Base-by-base conservation (phyloP, 768 basidiomycete species). In the Tulasnella calospora region DNA sequence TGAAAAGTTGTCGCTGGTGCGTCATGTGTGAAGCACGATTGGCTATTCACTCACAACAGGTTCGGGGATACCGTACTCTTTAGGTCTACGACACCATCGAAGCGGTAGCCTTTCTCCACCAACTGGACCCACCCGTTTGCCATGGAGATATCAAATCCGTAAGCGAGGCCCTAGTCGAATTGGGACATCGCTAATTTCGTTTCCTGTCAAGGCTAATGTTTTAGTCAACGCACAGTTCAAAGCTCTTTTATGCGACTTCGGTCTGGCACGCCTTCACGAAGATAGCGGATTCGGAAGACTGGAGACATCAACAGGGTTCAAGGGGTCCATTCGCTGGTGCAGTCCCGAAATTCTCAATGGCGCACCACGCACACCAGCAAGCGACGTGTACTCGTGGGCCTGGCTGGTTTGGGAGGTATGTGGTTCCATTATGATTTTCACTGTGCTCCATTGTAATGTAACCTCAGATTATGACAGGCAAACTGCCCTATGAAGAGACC, bases 351-450 rank as follows among this genome's bases (percentile, higher is more conserved):
- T 72, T 1, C 3, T 72, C 19, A 15, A 72, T 30, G 71, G 71
- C 71, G 35, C 17, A 27, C 44, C 71, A 5, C 71, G 71, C 27
- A 19, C 8, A n/a, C 71, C 36, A 4, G 12, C 71, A 1, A 38
- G 71, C 36, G 71, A 72, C 19, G 44, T 72, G n/a, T 72, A 46
- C 13, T 23, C 71, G 5, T 72, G 71, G 71, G 71, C 71, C 21
- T 72, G 71, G 38, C 23, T 46, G 36, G 71, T 46, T 15, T 40
- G 71, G 44, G 71, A 72, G 71, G 71, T 72, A 0, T 5, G 61
- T 35, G 17, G 1, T 8, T 33, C 33, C 15, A 15, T 67, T n/a
- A 1, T 17, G 33, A 3, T 13, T 35, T 21, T 3, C 23, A 33
- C n/a, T n/a, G 7, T 15, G 8, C 30, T 27, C 27, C 2, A 10